Conservation (phyloP, 225 moss, liverwort and hornwort species). For the Marchantia paleacea region DNA sequence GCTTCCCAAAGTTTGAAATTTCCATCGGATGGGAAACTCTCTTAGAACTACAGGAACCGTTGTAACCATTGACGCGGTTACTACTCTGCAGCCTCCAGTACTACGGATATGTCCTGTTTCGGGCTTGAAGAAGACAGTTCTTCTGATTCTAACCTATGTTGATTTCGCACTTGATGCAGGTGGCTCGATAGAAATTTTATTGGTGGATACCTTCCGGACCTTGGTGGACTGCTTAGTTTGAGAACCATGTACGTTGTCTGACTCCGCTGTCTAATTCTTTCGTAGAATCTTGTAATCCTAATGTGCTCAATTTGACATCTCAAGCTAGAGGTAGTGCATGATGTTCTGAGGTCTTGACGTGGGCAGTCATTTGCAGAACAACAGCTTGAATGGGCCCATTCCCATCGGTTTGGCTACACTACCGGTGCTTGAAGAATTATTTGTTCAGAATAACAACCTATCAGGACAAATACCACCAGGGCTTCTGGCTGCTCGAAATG, state of each 20-base stretch:
- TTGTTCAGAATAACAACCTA: conserved; percentile 34
- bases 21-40: too few relatives aligned
- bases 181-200: conserved; percentile 24
- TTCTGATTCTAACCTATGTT: neutral
- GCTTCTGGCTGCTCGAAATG: conserved; percentile 22
- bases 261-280: too few relatives aligned
- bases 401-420: conserved; percentile 14
- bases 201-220: conserved; percentile 27
- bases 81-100: too few relatives aligned
- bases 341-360: neutral
- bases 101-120: too few relatives aligned
- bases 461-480: conserved; percentile 26
- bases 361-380: conserved; percentile 31
- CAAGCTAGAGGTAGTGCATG: neutral
- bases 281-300: too few relatives aligned
- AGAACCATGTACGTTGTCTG: conserved; percentile 22
- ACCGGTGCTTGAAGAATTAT: conserved; percentile 16
- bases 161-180: conserved; percentile 2
- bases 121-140: too few relatives aligned
- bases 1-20: too few relatives aligned
- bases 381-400: conserved; percentile 31
- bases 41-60: too few relatives aligned
- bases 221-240: conserved; percentile 11
- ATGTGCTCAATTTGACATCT: neutral
- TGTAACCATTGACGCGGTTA: too few relatives aligned